Conservation (phyloP, 116 monocot genomes). For the Papilionanthe hybrid region DNA sequence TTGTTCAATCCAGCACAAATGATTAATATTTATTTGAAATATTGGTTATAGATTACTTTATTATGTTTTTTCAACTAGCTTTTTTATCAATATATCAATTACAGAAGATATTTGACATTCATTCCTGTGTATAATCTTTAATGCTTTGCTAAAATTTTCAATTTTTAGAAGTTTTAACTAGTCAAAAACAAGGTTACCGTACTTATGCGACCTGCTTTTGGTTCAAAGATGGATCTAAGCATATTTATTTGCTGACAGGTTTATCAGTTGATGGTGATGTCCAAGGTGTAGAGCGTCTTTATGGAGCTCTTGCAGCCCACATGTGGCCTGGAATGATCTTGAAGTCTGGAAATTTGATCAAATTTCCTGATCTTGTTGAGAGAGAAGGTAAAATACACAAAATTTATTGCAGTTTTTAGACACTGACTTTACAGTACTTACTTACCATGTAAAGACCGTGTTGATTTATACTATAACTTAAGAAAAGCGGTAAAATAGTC, state of each 20-base stretch:
- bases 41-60: not conserved
- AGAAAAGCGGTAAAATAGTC: too few species aligned
- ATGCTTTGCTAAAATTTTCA: not conserved
- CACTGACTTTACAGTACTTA: not conserved
- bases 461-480: not conserved
- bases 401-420: not conserved
- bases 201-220: not conserved
- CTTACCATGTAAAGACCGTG: not conserved
- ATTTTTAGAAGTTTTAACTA: not conserved
- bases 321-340: constrained; percentile 99
- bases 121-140: not conserved
- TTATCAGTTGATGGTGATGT: constrained; percentile 85
- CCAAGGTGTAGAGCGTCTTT: constrained; percentile 80
- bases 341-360: constrained; percentile 70
- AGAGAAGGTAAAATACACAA: constrained; percentile 38
- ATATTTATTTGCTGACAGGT: constrained; percentile 38
- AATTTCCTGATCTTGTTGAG: constrained; percentile 20
- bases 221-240: not conserved
- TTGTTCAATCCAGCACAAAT: not conserved
- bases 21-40: not conserved
- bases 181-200: not conserved
- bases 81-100: not conserved
- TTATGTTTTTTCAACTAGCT: not conserved
- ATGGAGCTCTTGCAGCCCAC: constrained; percentile 85
- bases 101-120: not conserved